phyloP scores from a whole-genome alignment of 192 early-diverging fungal genomes.

The Coemansia sp. region DNA sequence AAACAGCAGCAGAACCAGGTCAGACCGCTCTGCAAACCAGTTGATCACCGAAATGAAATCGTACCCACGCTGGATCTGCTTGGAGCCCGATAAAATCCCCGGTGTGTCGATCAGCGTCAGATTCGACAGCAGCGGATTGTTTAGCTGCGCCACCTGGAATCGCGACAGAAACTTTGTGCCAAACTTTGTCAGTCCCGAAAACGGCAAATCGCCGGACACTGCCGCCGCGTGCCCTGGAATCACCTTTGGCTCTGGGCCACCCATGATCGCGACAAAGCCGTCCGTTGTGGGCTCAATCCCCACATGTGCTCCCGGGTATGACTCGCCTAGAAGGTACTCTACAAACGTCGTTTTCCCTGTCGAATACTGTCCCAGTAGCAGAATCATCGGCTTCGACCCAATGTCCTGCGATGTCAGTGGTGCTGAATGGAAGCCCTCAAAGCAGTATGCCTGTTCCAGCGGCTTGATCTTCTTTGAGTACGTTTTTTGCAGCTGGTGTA shows the following conservation, averaged over 20 bases:
- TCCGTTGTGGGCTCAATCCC: conserved; percentile 91
- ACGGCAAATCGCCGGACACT: conserved; percentile 78
- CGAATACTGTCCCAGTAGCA: conserved; percentile 85
- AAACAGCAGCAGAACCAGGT: conserved; percentile 82
- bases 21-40: conserved; percentile 85
- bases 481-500: conserved; percentile 67
- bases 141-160: conserved; percentile 81
- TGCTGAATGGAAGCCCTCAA: conserved; percentile 78
- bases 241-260: conserved; percentile 67
- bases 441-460: conserved; percentile 70
- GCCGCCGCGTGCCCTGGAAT: conserved; percentile 88
- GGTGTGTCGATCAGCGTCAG: conserved; percentile 91
- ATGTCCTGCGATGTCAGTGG: conserved; percentile 80
- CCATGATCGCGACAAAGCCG: conserved; percentile 83
- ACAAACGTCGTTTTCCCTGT: conserved; percentile 88
- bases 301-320: conserved; percentile 80
- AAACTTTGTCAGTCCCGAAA: conserved; percentile 75
- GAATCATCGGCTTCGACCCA: conserved; percentile 81
- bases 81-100: conserved; percentile 83
- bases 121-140: conserved; percentile 72
- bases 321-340: conserved; percentile 68
- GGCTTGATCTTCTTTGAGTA: conserved; percentile 72
- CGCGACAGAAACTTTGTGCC: conserved; percentile 77
- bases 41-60: conserved; percentile 77
- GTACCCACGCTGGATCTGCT: conserved; percentile 81